Percentiles rank a stretch among this genome's conserved stretches.
These are phyloP conservation scores for Auricularia cornea DNA, from an alignment of 768 basidiomycete species.

Conservation along the genomic window DNA sequence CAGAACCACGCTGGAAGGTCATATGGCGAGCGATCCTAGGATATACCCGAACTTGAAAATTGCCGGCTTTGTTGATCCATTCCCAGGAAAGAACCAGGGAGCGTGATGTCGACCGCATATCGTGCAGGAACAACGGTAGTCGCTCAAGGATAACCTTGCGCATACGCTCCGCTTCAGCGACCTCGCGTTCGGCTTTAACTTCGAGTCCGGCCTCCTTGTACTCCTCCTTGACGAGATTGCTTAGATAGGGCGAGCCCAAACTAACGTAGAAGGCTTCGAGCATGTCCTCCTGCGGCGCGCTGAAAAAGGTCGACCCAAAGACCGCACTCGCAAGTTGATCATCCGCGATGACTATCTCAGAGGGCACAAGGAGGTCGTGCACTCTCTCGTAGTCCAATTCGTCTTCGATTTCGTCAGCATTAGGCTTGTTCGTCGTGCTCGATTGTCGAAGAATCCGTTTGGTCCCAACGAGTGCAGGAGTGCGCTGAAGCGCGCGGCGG, in stretches of 20 bases:
- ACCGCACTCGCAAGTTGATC: constrained; percentile 73
- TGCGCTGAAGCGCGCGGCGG: constrained; percentile 53
- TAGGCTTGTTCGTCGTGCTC: constrained; percentile 15
- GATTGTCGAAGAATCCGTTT: constrained; percentile 44
- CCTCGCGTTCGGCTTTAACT: constrained; percentile 37
- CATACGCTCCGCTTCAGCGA: constrained; percentile 31
- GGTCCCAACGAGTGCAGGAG: constrained; percentile 66
- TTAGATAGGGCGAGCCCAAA: constrained; percentile 70
- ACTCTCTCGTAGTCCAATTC: constrained; percentile 66
- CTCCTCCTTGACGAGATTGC: constrained; percentile 66
- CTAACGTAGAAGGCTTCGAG: constrained; percentile 79
- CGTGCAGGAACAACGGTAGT: constrained; percentile 85
- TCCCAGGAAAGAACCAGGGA: constrained; percentile 48
- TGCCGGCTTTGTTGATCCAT: constrained; percentile 55
- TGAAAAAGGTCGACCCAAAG: constrained; percentile 69
- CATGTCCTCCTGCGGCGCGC: constrained; percentile 82
- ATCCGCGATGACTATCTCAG: constrained; percentile 71
- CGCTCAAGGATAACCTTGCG: constrained; percentile 68
- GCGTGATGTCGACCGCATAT: constrained; percentile 56
- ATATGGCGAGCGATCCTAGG: constrained; percentile 56
- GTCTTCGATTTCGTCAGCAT: constrained; percentile 37
- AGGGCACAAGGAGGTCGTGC: constrained; percentile 50
- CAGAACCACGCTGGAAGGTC: constrained; percentile 44
- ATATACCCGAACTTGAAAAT: constrained; percentile 57
- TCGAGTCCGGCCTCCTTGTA: constrained; percentile 50